Evolutionary conservation across 441 rosid genomes (phyloP), one percentile per base, ranked within the genome.

Genomic region (Gossypium gossypioides): DNA sequence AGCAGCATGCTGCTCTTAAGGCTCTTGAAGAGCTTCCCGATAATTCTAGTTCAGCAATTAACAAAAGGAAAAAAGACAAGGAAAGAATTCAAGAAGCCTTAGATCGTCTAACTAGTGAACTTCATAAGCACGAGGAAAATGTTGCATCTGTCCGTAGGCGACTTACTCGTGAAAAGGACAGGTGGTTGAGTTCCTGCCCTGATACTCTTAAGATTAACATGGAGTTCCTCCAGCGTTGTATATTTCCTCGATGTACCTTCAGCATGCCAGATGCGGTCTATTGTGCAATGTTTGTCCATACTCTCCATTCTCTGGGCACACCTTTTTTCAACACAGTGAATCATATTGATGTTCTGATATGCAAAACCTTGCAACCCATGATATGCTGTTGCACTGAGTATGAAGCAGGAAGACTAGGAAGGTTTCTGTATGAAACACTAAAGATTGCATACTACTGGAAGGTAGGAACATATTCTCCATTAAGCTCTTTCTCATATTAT

Each of bases 361-460:
- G 99, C 82, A 96, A 93, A 81, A 96, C 97, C 12, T 82, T 96
- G 42, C 99, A 96, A 86, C 99, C 99, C 25, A 93, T 96, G 99
- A 96, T 96, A 81, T 96, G 99, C 88, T 96, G 98, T 89, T 92
- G 99, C 84, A 96, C 99, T 55, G 99, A 96, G 80, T 93, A 89
- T 80, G 99, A 96, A 85, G 99, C 86, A 12, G 99, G 99, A 56
- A 87, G 98, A 81, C 96, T 96, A 77, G 98, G 99, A 79, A 89
- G 87, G 80, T 96, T 96, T 83, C 75, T 96, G 81, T 88, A 82
- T 72, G 98, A 96, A 88, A 96, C 99, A 6, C 67, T 96, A 66
- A 96, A 92, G 91, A 93, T 93, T 74, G 97, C 99, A 50, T 96
- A 93, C 77, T 78, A 92, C 81, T 96, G 99, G 99, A 96, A 96